A percentile compares a stretch with the other conserved stretches of the same genome.
Conservation (phyloP, 116 monocot species). For the Trichopus zeylanicus region DNA sequence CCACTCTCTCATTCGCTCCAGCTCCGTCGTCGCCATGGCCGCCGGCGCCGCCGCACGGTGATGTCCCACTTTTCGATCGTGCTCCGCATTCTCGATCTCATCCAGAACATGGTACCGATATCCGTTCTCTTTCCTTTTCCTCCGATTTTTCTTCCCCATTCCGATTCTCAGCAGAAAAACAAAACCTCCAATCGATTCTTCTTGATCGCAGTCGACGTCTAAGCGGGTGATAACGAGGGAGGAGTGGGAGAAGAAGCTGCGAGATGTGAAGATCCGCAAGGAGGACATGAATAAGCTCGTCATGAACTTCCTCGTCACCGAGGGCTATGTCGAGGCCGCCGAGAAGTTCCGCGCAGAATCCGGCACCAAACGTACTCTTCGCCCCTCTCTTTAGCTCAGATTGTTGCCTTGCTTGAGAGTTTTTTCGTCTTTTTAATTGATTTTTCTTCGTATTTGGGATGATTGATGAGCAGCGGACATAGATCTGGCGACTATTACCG, state of each 20-base stretch:
- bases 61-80: background rate
- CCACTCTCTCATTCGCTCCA: too few species aligned
- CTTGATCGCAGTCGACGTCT: conserved; percentile 28
- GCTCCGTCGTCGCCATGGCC: too few species aligned
- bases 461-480: conserved; percentile 50
- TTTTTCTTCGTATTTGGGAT: too few species aligned
- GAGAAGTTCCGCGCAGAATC: conserved; percentile 66
- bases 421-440: too few species aligned
- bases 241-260: conserved; percentile 69
- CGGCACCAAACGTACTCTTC: conserved; percentile 55
- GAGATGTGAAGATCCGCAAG: conserved; percentile 56
- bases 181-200: background rate
- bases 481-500: conserved; percentile 62
- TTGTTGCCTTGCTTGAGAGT: too few species aligned
- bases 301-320: conserved; percentile 75
- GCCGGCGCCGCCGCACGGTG: background rate
- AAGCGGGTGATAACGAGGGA: conserved; percentile 54
- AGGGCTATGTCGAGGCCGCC: conserved; percentile 75
- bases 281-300: conserved; percentile 82
- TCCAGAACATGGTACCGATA: background rate
- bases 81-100: background rate
- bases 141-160: background rate
- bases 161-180: background rate
- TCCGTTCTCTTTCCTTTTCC: background rate
- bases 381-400: too few species aligned